Evolutionary conservation across 129 eudicot genomes (phyloP).

Genomic region (Artemisia argyi): DNA sequence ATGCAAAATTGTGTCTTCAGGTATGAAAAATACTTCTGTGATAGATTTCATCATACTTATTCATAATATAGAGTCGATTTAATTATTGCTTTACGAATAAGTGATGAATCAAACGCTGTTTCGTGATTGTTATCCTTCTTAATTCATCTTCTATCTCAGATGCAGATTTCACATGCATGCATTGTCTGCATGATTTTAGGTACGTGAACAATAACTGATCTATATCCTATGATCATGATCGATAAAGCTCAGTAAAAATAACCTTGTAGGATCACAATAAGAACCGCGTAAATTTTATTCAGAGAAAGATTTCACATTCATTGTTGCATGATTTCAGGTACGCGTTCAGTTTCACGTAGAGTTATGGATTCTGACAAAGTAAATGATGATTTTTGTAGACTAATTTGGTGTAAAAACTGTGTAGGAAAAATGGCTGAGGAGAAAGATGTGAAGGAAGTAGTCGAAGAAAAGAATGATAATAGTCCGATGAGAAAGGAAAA

Average conservation of each 20-base stretch:
- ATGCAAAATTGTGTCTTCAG: too few species aligned
- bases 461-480: slow-evolving; percentile 34
- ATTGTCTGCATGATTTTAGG: background rate
- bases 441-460: slow-evolving; percentile 31
- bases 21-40: too few species aligned
- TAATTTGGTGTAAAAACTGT: slow-evolving; percentile 1
- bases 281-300: background rate
- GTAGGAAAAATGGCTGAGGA: slow-evolving; percentile 33
- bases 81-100: too few species aligned
- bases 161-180: slow-evolving; percentile 11
- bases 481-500: slow-evolving; percentile 50
- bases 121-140: background rate
- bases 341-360: slow-evolving; percentile 1
- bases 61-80: too few species aligned
- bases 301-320: background rate
- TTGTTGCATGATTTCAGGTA: slow-evolving; percentile 23
- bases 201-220: background rate
- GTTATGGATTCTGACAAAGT: slow-evolving; percentile 2
- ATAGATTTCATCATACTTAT: too few species aligned
- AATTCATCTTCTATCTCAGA: slow-evolving; percentile 2
- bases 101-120: too few species aligned
- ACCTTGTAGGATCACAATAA: too few species aligned
- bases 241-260: too few species aligned
- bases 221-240: background rate
- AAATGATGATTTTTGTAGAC: slow-evolving; percentile 8